Percentiles rank a stretch among this genome's conserved stretches.
Conservation (phyloP, 345 rosid genomes). For the Salix udensis region DNA sequence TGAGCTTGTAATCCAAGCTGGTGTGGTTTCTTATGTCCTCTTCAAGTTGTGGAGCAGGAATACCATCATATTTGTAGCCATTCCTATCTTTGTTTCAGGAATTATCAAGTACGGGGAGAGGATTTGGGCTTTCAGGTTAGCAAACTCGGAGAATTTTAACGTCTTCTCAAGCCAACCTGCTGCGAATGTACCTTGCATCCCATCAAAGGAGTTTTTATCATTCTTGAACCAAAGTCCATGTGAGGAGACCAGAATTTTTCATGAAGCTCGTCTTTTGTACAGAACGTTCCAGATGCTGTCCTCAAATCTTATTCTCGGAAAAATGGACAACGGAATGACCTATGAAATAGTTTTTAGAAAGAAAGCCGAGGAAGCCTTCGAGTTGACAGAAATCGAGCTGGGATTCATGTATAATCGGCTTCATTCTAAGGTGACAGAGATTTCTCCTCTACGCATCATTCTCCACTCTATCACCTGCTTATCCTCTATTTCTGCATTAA, state of each 20-base stretch:
- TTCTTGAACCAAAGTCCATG: too few species aligned
- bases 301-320: background rate
- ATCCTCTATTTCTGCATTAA: constrained; percentile 3
- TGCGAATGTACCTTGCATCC: too few species aligned
- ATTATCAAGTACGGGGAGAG: background rate
- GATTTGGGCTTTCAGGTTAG: constrained; percentile 22
- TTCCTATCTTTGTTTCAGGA: background rate
- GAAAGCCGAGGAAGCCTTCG: background rate
- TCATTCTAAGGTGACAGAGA: constrained; percentile 19
- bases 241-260: too few species aligned
- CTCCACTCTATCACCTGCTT: constrained; percentile 9
- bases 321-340: background rate
- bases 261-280: background rate
- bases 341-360: background rate
- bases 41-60: background rate
- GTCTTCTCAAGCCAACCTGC: too few species aligned
- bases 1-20: background rate
- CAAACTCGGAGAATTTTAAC: constrained; percentile 8
- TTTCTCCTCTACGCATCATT: background rate
- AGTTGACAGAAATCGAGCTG: background rate
- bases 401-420: constrained; percentile 27
- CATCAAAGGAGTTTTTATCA: background rate
- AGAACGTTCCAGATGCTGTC: background rate
- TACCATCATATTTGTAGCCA: background rate
- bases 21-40: background rate